Percentiles rank a stretch among this genome's conserved stretches.
Evolutionary conservation across 805 yeast species (phyloP).

Genomic region (Kuraishia ogatae): DNA sequence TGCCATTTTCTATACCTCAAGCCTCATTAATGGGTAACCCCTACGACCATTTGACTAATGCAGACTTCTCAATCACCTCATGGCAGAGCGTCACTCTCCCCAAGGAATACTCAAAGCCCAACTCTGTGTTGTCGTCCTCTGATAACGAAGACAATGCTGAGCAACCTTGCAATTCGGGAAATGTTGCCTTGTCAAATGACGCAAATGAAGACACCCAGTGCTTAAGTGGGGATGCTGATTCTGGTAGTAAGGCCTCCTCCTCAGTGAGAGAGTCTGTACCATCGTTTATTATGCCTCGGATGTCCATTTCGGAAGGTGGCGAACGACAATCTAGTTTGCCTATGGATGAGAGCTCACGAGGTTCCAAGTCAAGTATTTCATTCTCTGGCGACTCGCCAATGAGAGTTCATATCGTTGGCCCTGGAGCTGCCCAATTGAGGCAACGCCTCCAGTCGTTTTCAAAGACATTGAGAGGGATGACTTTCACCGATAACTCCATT

Average conservation of each 20-base stretch:
- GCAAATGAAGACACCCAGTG: too few relatives aligned
- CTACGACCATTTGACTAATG: conserved; percentile 6
- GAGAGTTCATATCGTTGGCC: conserved; percentile 20
- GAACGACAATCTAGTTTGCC: neutral
- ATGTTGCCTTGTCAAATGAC: too few relatives aligned
- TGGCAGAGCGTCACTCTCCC: conserved; percentile 22
- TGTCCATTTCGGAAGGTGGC: conserved; percentile 15
- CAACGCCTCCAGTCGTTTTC: conserved; percentile 17
- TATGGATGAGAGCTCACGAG: neutral
- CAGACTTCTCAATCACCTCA: conserved; percentile 24
- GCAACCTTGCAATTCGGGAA: neutral
- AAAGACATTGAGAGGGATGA: conserved; percentile 19
- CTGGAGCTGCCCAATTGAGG: conserved; percentile 10
- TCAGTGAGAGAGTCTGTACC: conserved; percentile 17
- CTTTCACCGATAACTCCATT: conserved; percentile 12
- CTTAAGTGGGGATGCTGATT: conserved; percentile 10
- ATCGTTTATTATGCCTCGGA: conserved; percentile 28
- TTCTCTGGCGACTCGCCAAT: conserved; percentile 3
- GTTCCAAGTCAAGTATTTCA: neutral
- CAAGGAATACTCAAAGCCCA: neutral
- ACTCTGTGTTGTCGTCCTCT: conserved; percentile 23
- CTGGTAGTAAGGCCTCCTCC: conserved; percentile 7
- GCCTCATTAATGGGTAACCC: neutral
- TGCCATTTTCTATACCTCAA: neutral
- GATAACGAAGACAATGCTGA: conserved; percentile 18